Conservation (phyloP, 179 eudicot genomes). For the Vitellaria paradoxa region DNA sequence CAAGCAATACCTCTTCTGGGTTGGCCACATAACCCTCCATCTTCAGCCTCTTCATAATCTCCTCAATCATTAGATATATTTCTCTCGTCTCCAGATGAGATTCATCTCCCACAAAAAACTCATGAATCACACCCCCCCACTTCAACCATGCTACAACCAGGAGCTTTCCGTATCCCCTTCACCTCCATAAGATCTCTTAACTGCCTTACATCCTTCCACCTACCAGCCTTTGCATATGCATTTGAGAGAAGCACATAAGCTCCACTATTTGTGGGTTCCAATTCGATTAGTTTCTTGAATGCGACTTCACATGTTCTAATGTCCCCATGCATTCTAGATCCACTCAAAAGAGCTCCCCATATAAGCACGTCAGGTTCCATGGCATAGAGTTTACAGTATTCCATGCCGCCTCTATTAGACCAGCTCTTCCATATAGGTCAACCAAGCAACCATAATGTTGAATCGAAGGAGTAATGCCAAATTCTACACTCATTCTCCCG, state of each 20-base stretch:
- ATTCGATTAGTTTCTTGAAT: conserved; percentile 31
- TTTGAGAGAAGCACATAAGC: conserved; percentile 43
- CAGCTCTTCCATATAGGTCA: conserved; percentile 43
- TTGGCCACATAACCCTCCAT: conserved; percentile 31
- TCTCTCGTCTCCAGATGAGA: conserved; percentile 31
- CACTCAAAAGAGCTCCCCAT: conserved; percentile 47
- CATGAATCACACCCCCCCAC: conserved; percentile 31
- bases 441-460: conserved; percentile 53
- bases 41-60: conserved; percentile 35
- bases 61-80: conserved; percentile 29
- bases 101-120: conserved; percentile 36
- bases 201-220: conserved; percentile 33
- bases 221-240: conserved; percentile 35
- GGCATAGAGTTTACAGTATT: conserved; percentile 33
- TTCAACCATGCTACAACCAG: conserved; percentile 37
- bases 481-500: conserved; percentile 27
- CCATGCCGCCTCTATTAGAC: conserved; percentile 32
- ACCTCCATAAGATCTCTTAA: conserved; percentile 30
- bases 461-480: conserved; percentile 29
- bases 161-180: conserved; percentile 35
- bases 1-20: conserved; percentile 31
- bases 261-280: conserved; percentile 41
- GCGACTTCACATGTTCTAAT: conserved; percentile 36
- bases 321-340: conserved; percentile 31
- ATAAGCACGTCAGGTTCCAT: conserved; percentile 38